These are phyloP conservation scores for Peziza echinospora DNA, from an alignment of 495 filamentous ascomycete species.

Conservation along the genomic window DNA sequence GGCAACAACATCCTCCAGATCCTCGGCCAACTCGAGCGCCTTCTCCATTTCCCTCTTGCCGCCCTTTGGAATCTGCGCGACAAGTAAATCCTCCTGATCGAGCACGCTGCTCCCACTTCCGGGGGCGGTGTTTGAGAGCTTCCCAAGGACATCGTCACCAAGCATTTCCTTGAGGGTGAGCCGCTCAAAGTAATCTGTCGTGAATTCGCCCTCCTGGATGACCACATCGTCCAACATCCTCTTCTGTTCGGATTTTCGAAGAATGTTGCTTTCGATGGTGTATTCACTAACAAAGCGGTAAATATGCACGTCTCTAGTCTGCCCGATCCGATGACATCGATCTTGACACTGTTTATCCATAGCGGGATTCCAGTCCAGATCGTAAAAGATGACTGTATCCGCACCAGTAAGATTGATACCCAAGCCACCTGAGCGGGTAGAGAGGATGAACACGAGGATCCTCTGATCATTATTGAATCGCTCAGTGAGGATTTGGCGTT, in stretches of 20 bases:
- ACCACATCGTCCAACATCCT: constrained; percentile 94
- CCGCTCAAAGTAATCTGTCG: constrained; percentile 89
- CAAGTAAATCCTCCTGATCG: constrained; percentile 30
- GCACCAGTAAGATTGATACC: constrained; percentile 95
- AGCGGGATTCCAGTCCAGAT: constrained; percentile 97
- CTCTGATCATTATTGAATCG: constrained; percentile 88
- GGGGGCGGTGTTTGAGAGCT: constrained; percentile 35
- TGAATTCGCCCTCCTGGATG: constrained; percentile 97
- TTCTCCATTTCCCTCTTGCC: constrained; percentile 69
- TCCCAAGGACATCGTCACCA: constrained; percentile 17
- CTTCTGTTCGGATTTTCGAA: constrained; percentile 91
- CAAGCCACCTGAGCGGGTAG: constrained; percentile 78
- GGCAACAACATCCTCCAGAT: constrained; percentile 73
- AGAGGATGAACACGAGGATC: constrained; percentile 87
- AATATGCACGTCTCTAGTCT: constrained; percentile 95
- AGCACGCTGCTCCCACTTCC: constrained; percentile 41
- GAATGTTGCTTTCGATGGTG: constrained; percentile 96
- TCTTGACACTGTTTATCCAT: constrained; percentile 99
- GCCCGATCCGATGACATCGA: constrained; percentile 89
- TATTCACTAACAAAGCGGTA: constrained; percentile 94
- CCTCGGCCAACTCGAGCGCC: constrained; percentile 72
- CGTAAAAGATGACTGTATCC: constrained; percentile 98
- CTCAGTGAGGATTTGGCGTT: constrained; percentile 86
- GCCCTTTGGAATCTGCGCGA: neutral
- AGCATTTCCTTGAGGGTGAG: constrained; percentile 45